Conservation (phyloP, 208 protist species). For the Leishmania martiniquensis region DNA sequence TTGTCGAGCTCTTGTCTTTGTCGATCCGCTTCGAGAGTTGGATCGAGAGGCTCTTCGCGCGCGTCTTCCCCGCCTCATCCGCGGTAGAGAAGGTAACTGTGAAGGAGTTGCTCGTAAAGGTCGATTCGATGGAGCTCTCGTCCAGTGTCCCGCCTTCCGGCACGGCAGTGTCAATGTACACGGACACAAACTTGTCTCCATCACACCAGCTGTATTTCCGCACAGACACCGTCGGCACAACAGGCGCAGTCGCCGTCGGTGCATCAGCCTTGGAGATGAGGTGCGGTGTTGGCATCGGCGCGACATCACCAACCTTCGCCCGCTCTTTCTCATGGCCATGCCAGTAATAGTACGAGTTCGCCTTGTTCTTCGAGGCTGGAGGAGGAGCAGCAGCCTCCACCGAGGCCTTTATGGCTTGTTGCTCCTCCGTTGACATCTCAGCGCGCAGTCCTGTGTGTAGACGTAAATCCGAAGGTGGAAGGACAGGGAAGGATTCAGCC, state of each 20-base stretch:
- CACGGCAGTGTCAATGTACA: slow-evolving; percentile 64
- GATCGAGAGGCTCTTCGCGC: slow-evolving; percentile 43
- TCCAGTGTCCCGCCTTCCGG: slow-evolving; percentile 42
- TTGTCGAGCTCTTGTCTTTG: slow-evolving; percentile 41
- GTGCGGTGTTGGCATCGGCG: slow-evolving; percentile 69
- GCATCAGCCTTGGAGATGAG: slow-evolving; percentile 55
- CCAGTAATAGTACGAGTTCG: slow-evolving; percentile 90
- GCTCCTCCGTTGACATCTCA: slow-evolving; percentile 1
- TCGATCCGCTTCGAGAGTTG: slow-evolving; percentile 61
- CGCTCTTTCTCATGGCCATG: slow-evolving; percentile 87
- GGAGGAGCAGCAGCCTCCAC: not conserved
- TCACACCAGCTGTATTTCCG: slow-evolving; percentile 84
- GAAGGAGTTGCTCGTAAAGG: slow-evolving; percentile 40
- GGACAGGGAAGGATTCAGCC: not conserved
- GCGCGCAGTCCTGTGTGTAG: not conserved
- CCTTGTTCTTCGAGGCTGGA: slow-evolving; percentile 34
- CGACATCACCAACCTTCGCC: slow-evolving; percentile 80
- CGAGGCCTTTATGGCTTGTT: not conserved
- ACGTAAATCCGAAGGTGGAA: not conserved
- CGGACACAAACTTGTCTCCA: slow-evolving; percentile 56
- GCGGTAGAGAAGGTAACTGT: slow-evolving; percentile 38
- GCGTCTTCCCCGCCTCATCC: slow-evolving; percentile 25
- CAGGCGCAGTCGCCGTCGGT: slow-evolving; percentile 6
- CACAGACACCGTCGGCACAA: slow-evolving; percentile 25
- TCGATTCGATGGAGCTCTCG: slow-evolving; percentile 39